These are phyloP conservation scores for Drechmeria coniospora DNA, from an alignment of 2,329 filamentous ascomycete species.

Conservation along the genomic window DNA sequence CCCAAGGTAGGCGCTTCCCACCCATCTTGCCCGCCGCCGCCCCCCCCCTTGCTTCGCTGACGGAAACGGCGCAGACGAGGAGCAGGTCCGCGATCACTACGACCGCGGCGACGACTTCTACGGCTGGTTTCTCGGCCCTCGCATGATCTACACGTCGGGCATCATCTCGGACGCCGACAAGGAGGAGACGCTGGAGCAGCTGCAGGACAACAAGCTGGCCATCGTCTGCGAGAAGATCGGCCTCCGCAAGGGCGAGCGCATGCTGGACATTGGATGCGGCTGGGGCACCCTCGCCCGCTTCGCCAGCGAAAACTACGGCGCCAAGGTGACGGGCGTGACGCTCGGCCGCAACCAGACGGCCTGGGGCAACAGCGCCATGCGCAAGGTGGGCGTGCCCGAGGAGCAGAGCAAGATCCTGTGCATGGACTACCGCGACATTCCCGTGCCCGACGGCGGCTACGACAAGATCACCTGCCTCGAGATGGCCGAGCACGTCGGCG, in stretches of 20 bases:
- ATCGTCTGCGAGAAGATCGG: conserved; percentile 93
- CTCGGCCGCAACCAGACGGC: conserved; percentile 92
- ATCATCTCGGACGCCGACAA: conserved; percentile 75
- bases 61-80: conserved; percentile 46
- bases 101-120: conserved; percentile 98
- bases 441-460: conserved; percentile 53
- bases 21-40: neutral
- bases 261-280: conserved; percentile 93
- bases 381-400: conserved; percentile 67
- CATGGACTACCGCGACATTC: conserved; percentile 94
- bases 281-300: conserved; percentile 95
- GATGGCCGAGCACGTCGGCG: conserved; percentile 97
- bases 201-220: conserved; percentile 95
- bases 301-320: conserved; percentile 82
- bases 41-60: conserved; percentile 5
- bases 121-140: conserved; percentile 92
- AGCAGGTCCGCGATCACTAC: conserved; percentile 95
- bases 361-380: conserved; percentile 85
- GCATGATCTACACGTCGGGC: conserved; percentile 97
- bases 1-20: conserved; percentile 41
- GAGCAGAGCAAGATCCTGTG: conserved; percentile 85
- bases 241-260: conserved; percentile 60
- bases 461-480: conserved; percentile 95
- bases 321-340: conserved; percentile 74
- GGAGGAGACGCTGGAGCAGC: conserved; percentile 84